phyloP scores from a whole-genome alignment of 345 rosid species.

The Eucalyptus leucophloia region DNA sequence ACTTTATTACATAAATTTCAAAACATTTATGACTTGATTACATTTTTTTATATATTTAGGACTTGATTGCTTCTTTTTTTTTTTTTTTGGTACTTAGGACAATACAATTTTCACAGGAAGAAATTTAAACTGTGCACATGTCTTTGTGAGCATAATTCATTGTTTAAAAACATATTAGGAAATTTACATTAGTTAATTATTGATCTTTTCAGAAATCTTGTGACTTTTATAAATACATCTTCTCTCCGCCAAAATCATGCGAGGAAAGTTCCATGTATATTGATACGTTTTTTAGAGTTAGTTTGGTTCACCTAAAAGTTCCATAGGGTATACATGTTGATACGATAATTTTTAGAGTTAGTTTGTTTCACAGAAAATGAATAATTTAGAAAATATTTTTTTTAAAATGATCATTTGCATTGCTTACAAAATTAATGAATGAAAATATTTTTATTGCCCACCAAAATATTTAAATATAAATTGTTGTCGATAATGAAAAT shows the following conservation, averaged over 20 bases:
- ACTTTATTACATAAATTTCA: no score
- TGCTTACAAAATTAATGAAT: not conserved
- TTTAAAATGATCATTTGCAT: fast-evolving
- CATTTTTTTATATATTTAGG: not conserved
- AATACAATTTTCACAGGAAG: not conserved
- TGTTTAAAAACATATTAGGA: not conserved
- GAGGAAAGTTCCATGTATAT: not conserved
- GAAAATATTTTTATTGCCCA: no score
- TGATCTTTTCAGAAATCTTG: not conserved
- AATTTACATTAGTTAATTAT: not conserved
- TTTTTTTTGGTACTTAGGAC: not conserved
- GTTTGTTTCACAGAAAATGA: no score
- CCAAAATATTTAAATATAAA: no score
- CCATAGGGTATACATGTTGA: not conserved
- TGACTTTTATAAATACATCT: not conserved
- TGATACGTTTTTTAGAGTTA: no score
- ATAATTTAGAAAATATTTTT: no score
- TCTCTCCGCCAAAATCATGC: not conserved
- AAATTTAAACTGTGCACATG: not conserved
- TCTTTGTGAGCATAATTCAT: not conserved
- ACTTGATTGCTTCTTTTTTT: not conserved
- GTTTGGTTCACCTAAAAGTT: no score
- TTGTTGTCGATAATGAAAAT: no score
- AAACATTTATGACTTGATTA: not conserved
- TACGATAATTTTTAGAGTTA: not conserved